A percentile compares a stretch with the other conserved stretches of the same genome.
phyloP scores from a whole-genome alignment of 768 basidiomycete species.

The Pholiota molesta region DNA sequence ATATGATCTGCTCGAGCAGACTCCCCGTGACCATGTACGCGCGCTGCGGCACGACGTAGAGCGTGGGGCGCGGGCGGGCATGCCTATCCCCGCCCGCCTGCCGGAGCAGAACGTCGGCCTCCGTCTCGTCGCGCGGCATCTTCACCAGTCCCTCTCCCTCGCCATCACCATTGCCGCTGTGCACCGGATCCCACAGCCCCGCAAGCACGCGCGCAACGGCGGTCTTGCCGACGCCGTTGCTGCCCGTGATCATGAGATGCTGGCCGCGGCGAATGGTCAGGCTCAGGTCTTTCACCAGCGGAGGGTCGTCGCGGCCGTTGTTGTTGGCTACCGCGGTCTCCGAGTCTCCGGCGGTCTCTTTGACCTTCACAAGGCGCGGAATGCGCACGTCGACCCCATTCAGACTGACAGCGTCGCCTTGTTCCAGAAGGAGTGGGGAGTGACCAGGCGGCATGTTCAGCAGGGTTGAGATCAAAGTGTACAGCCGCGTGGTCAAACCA shows the following conservation, averaged over 20 bases:
- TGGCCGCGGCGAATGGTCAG: conserved; percentile 69
- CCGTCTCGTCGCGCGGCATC: conserved; percentile 27
- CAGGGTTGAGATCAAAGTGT: conserved; percentile 83
- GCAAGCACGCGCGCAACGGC: conserved; percentile 88
- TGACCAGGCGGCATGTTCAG: conserved; percentile 70
- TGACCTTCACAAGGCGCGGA: conserved; percentile 34
- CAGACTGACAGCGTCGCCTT: conserved; percentile 58
- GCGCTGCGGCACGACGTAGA: conserved; percentile 91
- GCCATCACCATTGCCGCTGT: conserved; percentile 16
- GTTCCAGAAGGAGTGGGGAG: conserved; percentile 32
- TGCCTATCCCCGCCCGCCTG: conserved; percentile 15
- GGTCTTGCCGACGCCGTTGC: conserved; percentile 92
- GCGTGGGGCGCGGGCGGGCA: conserved; percentile 48
- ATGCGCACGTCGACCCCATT: conserved; percentile 73
- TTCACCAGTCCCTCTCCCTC: conserved; percentile 13
- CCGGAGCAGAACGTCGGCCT: conserved; percentile 23
- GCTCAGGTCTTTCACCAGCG: conserved; percentile 73
- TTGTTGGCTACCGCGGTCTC: not conserved
- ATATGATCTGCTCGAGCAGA: conserved; percentile 91
- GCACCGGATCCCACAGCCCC: conserved; percentile 80
- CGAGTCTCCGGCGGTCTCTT: conserved; percentile 15
- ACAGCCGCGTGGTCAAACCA: conserved; percentile 88
- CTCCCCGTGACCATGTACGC: conserved; percentile 91
- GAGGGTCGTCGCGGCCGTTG: conserved; percentile 29
- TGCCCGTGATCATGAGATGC: conserved; percentile 92